Evolutionary conservation across 352 stramenopile genomes (phyloP).

Genomic region (Heterotrichella gracilis): DNA sequence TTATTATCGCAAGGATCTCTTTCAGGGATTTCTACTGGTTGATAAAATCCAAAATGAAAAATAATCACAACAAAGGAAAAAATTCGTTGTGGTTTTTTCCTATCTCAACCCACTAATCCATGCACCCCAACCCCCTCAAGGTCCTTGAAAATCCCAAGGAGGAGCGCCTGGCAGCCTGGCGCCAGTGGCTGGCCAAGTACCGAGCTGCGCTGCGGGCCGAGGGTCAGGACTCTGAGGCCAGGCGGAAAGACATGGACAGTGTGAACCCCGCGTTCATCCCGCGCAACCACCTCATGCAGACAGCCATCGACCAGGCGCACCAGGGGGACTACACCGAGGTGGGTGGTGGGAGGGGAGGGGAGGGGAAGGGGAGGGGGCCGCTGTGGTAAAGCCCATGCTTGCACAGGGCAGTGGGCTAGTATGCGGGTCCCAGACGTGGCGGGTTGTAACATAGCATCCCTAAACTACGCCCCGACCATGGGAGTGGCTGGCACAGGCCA

Average conservation of each 20-base stretch:
- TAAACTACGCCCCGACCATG: no score
- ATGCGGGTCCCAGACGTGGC: no score
- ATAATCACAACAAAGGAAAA: no score
- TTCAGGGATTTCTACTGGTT: background rate
- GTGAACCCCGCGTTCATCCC: conserved; percentile 43
- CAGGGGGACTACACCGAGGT: conserved; percentile 30
- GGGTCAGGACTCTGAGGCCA: conserved; percentile 19
- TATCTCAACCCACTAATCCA: background rate
- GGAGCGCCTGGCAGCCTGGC: conserved; percentile 17
- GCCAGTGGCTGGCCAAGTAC: conserved; percentile 23
- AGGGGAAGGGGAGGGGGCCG: no score
- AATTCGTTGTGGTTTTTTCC: background rate
- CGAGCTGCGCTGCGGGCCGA: conserved; percentile 26
- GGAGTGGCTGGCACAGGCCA: no score
- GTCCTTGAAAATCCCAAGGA: conserved; percentile 25
- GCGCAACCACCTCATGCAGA: conserved; percentile 48
- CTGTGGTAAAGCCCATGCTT: no score
- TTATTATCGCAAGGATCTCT: background rate
- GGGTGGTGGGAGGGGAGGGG: no score
- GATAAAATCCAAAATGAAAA: no score
- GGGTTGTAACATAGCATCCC: no score
- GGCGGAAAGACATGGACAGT: conserved; percentile 25
- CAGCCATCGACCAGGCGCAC: conserved; percentile 37
- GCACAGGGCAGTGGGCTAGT: no score
- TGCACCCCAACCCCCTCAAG: conserved; percentile 25